phyloP scores from a whole-genome alignment of 768 basidiomycete species.

The Russula abietina region DNA sequence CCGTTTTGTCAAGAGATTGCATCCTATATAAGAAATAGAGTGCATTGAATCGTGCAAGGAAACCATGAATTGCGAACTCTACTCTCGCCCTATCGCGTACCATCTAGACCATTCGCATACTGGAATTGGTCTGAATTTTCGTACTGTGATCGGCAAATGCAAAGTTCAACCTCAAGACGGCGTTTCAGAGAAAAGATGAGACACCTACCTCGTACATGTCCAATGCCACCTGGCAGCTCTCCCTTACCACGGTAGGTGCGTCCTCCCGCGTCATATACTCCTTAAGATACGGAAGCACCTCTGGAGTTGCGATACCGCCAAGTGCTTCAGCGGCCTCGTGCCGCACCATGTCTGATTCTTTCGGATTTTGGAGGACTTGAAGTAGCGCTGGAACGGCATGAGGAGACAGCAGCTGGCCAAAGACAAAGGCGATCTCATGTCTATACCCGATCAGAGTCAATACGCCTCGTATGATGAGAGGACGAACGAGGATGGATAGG shows the following conservation, averaged over 20 bases:
- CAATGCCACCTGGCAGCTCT: constrained; percentile 93
- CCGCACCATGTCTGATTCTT: constrained; percentile 93
- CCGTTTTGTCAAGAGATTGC: background rate
- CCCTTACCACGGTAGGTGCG: constrained; percentile 83
- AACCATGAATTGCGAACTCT: too few species aligned
- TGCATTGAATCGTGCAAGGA: background rate
- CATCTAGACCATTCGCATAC: constrained; percentile 54
- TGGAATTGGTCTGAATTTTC: constrained; percentile 80
- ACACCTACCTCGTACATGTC: constrained; percentile 90
- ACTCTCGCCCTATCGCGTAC: background rate
- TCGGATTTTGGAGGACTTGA: constrained; percentile 59
- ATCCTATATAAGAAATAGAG: background rate
- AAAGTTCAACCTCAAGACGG: background rate
- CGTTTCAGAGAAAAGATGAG: background rate
- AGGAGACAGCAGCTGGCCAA: constrained; percentile 87
- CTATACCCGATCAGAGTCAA: constrained; percentile 36
- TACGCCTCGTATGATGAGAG: background rate
- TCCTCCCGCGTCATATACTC: constrained; percentile 79
- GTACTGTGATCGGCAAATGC: constrained; percentile 40
- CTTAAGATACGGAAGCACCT: constrained; percentile 79
- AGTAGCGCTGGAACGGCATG: constrained; percentile 85
- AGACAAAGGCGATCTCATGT: constrained; percentile 98
- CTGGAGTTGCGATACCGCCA: constrained; percentile 93
- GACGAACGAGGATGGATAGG: background rate
- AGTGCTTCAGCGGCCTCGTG: constrained; percentile 98